phyloP scores from a whole-genome alignment of 371 early-diverging fungal genomes.

The Haplosporangium sp. region DNA sequence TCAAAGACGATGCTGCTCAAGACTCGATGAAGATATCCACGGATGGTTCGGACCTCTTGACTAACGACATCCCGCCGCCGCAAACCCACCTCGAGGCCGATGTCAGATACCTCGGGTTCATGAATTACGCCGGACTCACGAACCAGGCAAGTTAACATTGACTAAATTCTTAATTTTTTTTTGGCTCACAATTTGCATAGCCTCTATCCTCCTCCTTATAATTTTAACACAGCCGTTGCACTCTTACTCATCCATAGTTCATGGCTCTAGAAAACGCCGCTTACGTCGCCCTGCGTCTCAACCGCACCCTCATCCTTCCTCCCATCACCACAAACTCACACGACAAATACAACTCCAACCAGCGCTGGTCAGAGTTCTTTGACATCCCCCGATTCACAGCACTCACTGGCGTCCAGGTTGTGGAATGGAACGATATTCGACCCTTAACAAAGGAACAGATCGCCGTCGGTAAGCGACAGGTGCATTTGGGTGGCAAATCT shows the following conservation, averaged over 20 bases:
- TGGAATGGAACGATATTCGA: slow-evolving; percentile 24
- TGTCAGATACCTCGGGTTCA: slow-evolving; percentile 25
- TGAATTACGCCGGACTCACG: slow-evolving; percentile 44
- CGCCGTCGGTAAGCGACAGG: slow-evolving; percentile 22
- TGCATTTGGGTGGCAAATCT: slow-evolving; percentile 1
- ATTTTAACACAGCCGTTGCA: background rate
- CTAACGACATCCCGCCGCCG: slow-evolving; percentile 11
- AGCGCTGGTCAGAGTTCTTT: slow-evolving; percentile 44
- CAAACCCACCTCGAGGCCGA: slow-evolving; percentile 12
- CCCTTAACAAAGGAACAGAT: slow-evolving; percentile 3
- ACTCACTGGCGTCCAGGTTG: slow-evolving; percentile 30
- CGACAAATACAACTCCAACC: slow-evolving; percentile 15
- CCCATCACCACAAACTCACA: slow-evolving; percentile 26
- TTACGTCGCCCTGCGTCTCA: slow-evolving; percentile 20
- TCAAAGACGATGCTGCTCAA: background rate
- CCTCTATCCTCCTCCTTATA: background rate
- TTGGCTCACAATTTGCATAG: background rate
- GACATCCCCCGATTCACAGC: slow-evolving; percentile 32
- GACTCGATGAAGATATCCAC: background rate
- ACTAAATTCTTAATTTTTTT: background rate
- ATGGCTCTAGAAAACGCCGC: slow-evolving; percentile 10
- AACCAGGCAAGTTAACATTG: slow-evolving; percentile 25
- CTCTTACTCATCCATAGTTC: slow-evolving; percentile 8
- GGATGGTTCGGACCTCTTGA: background rate
- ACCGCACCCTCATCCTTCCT: slow-evolving; percentile 41